These are phyloP conservation scores for Candida maesae DNA, from an alignment of 805 yeast genomes.

Conservation along the genomic window DNA sequence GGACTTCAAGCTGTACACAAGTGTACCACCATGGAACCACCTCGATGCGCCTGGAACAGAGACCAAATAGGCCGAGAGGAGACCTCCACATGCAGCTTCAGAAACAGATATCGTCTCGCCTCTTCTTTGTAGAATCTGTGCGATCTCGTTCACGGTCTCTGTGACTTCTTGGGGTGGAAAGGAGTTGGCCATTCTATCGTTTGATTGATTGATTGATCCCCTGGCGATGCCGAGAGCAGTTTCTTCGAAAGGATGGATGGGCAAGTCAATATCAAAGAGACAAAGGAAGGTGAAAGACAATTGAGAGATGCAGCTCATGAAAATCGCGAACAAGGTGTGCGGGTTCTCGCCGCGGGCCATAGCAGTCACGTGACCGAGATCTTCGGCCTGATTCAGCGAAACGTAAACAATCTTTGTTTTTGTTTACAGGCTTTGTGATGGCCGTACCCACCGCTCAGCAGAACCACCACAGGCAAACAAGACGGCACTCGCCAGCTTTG, in stretches of 20 bases:
- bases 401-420: constrained; percentile 15
- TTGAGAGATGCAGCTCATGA: background rate
- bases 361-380: constrained; percentile 1
- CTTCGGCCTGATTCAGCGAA: constrained; percentile 10
- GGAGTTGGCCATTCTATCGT: background rate
- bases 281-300: no score
- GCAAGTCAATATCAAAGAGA: no score
- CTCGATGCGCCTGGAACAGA: constrained; percentile 82
- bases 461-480: no score
- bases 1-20: constrained; percentile 74
- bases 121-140: constrained; percentile 47
- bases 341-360: no score
- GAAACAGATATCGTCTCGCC: constrained; percentile 72
- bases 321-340: background rate
- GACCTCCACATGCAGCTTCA: constrained; percentile 90
- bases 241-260: no score
- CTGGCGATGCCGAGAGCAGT: no score
- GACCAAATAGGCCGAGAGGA: constrained; percentile 74
- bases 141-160: constrained; percentile 51
- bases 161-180: constrained; percentile 63
- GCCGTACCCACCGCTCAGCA: no score
- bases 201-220: no score
- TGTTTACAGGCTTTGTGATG: constrained; percentile 11
- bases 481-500: no score
- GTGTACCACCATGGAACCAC: constrained; percentile 80